phyloP scores from a whole-genome alignment of 805 yeast genomes.

The Ogataea kodamae region DNA sequence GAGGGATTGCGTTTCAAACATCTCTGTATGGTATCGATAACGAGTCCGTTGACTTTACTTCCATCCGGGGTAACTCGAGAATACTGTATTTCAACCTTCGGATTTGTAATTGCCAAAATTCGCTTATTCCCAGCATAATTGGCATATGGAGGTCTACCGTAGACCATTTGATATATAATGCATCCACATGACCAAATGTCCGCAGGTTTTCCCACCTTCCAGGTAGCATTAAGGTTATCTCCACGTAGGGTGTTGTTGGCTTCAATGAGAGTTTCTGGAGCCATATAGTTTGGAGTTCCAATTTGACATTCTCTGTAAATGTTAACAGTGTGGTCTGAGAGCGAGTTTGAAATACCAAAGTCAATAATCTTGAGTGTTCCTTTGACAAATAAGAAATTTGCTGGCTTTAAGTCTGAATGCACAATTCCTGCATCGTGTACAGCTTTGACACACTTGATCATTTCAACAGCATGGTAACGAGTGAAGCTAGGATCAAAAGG shows the following conservation, averaged over 20 bases:
- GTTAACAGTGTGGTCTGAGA: slow-evolving; percentile 88
- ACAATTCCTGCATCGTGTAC: slow-evolving; percentile 88
- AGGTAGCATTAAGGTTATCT: slow-evolving; percentile 33
- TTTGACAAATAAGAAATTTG: slow-evolving; percentile 72
- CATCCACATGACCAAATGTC: slow-evolving; percentile 99
- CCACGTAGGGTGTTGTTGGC: slow-evolving; percentile 34
- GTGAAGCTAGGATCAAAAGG: slow-evolving; percentile 74
- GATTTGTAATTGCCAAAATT: slow-evolving; percentile 80
- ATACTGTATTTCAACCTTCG: slow-evolving; percentile 65
- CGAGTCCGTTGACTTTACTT: slow-evolving; percentile 31
- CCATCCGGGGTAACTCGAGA: slow-evolving; percentile 41
- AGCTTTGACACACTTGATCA: slow-evolving; percentile 76
- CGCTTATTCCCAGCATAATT: slow-evolving; percentile 71
- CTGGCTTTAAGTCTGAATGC: slow-evolving; percentile 49
- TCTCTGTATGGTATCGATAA: slow-evolving; percentile 64
- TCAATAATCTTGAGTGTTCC: slow-evolving; percentile 87
- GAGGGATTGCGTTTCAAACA: slow-evolving; percentile 73
- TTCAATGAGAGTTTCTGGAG: slow-evolving; percentile 88
- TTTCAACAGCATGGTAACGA: slow-evolving; percentile 71
- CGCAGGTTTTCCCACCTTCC: slow-evolving; percentile 91
- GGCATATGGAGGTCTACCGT: slow-evolving; percentile 90
- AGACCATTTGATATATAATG: slow-evolving; percentile 90
- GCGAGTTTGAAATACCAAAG: slow-evolving; percentile 93
- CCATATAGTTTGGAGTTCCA: slow-evolving; percentile 97
- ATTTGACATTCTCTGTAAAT: slow-evolving; percentile 86